Evolutionary conservation across 1,284 basidiomycete species (phyloP).

Genomic region (Serendipita sp.): DNA sequence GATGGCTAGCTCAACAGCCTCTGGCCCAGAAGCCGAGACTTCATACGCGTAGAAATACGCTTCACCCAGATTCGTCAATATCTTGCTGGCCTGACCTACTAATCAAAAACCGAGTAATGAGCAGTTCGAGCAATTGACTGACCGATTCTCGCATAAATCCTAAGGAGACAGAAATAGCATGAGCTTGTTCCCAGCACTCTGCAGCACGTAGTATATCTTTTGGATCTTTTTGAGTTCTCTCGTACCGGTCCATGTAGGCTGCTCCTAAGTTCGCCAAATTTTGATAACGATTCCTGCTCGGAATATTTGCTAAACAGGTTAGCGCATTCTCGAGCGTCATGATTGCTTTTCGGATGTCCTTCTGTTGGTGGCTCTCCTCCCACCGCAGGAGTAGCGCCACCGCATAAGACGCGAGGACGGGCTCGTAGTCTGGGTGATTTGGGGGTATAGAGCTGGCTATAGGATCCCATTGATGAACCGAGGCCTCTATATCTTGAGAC

Average conservation of each 20-base stretch:
- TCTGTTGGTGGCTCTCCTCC: background rate
- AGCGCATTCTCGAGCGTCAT: constrained; percentile 3
- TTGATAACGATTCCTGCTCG: background rate
- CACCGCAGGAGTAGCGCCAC: constrained; percentile 2
- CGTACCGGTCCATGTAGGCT: background rate
- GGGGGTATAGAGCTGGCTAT: background rate
- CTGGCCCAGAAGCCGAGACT: background rate
- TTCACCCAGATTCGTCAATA: background rate
- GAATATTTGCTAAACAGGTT: background rate
- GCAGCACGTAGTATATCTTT: background rate
- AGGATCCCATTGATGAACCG: background rate
- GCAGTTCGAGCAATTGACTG: background rate
- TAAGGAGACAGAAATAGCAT: background rate
- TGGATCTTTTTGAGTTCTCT: background rate
- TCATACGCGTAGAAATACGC: constrained; percentile 2
- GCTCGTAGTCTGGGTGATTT: constrained; percentile 1
- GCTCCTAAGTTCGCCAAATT: constrained; percentile 1
- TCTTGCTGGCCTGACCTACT: background rate
- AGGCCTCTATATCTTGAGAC: background rate
- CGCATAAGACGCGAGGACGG: background rate
- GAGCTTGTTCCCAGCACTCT: background rate
- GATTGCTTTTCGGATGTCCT: background rate
- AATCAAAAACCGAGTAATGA: background rate
- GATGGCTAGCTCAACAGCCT: background rate
- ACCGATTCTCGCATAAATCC: background rate